Evolutionary conservation across 176 grass and related monocot genomes (phyloP), one percentile per base, ranked within the genome.

Genomic region (Alopecurus myosuroides): DNA sequence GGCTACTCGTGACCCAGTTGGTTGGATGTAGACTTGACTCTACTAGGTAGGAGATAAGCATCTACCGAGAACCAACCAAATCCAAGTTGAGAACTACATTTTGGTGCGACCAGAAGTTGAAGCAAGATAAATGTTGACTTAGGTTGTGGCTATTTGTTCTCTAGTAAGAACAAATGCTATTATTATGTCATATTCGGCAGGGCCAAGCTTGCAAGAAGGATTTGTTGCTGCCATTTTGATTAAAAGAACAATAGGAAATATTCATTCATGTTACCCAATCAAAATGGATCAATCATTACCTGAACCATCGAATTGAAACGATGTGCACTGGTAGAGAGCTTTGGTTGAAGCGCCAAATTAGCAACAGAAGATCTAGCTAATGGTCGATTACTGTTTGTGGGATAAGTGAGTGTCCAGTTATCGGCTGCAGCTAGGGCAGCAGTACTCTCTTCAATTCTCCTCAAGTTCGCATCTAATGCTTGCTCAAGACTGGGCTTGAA

Each of bases 371-470:
- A 74, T 93, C 85, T 95, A 86, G 46, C 58, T 36, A 85, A 88
- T 65, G 87, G 76, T 37, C 84, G 93, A 19, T 84, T 82, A 74
- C 82, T 84, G 80, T 78, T 86, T 42, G 88, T 65, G 70, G 95
- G 86, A 89, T 89, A 92, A 30, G 85, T 90, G 69, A 98, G 93
- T 58, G 86, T 70, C 96, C 96, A 98, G 79, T 95, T 84, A 83
- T 98, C 96, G 53, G 89, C 96, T 71, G 96, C 87, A 77, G 93
- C 89, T 81, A 98, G 77, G 56, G 96, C 97, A 90, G 84, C 85
- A 78, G 89, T 93, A 87, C 93, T 99, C 73, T 99, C 97, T 81
- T 96, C 91, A 45, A 99, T 96, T 77, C 97, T 95, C 84, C 84
- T 96, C 70, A 99, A 83, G 74, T 97, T 99, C 84, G 92, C 88